A percentile compares a stretch with the other conserved stretches of the same genome.
phyloP scores from a whole-genome alignment of 2,329 filamentous ascomycete genomes.

The Nigrospora osmanthi region DNA sequence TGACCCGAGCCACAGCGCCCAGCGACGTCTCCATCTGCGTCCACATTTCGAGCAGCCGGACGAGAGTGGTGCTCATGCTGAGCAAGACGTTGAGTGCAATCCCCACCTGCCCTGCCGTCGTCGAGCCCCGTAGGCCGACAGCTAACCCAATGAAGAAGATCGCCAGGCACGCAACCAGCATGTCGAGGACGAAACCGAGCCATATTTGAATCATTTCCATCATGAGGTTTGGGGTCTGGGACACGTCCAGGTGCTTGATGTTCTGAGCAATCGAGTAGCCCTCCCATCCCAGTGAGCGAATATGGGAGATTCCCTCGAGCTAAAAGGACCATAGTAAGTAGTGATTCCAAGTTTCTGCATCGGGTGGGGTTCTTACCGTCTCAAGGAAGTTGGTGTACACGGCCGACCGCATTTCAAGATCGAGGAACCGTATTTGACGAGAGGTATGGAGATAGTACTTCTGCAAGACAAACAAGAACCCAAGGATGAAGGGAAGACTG shows the following conservation, averaged over 20 bases:
- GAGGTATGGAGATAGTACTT: conserved; percentile 1
- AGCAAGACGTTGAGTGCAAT: conserved; percentile 4
- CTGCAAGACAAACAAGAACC: not conserved
- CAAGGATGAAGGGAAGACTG: not conserved
- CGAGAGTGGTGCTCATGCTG: conserved; percentile 2
- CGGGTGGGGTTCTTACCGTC: too few relatives aligned
- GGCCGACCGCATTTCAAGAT: not conserved
- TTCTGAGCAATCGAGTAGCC: not conserved
- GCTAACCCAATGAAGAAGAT: conserved; percentile 5
- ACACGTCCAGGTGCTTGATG: conserved; percentile 1
- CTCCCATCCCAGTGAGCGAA: conserved; percentile 3
- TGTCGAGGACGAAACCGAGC: conserved; percentile 3
- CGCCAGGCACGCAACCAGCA: conserved; percentile 3
- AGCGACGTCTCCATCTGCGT: conserved; percentile 4
- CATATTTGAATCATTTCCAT: conserved; percentile 3
- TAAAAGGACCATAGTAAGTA: too few relatives aligned
- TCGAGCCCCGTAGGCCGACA: conserved; percentile 5
- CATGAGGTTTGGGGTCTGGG: conserved; percentile 3
- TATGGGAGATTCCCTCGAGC: not conserved
- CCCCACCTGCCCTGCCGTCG: conserved; percentile 9
- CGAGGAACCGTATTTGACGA: conserved; percentile 1
- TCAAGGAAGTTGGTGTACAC: too few relatives aligned
- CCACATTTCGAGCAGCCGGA: conserved; percentile 1
- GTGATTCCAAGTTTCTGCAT: too few relatives aligned
- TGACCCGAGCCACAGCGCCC: conserved; percentile 4